These are phyloP conservation scores for Arthrocladium fulminans DNA, from an alignment of 2,329 filamentous ascomycete genomes.

Conservation along the genomic window DNA sequence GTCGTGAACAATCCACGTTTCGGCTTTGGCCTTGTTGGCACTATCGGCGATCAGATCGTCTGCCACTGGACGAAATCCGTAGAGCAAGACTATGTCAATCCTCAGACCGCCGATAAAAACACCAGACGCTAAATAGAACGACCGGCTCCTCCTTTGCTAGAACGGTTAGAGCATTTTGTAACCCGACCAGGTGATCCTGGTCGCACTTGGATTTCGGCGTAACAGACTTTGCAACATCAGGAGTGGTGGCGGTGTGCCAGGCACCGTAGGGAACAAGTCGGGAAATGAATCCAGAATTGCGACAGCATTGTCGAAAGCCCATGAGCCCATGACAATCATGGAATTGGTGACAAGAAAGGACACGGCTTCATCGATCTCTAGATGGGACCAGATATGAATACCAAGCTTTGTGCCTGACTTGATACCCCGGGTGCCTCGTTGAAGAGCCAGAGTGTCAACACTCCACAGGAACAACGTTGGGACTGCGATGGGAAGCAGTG, in stretches of 20 bases:
- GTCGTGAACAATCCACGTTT: constrained; percentile 49
- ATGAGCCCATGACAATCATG: constrained; percentile 59
- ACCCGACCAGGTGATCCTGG: constrained; percentile 46
- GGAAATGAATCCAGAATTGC: constrained; percentile 58
- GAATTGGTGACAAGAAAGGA: constrained; percentile 65
- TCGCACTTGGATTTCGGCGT: constrained; percentile 46
- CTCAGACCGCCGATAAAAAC: constrained; percentile 60
- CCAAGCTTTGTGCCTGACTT: constrained; percentile 58
- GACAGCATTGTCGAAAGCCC: constrained; percentile 60
- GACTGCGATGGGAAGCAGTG: constrained; percentile 50
- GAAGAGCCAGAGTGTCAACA: constrained; percentile 60
- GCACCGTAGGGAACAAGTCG: constrained; percentile 44
- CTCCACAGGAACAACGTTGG: constrained; percentile 64
- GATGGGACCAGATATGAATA: constrained; percentile 51
- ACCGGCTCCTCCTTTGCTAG: constrained; percentile 59
- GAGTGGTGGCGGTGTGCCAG: constrained; percentile 41
- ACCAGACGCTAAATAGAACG: constrained; percentile 63
- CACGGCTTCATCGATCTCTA: constrained; percentile 65
- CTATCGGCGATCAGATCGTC: constrained; percentile 66
- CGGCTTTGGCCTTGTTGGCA: constrained; percentile 42
- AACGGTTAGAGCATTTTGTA: constrained; percentile 51
- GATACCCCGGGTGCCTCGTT: constrained; percentile 64
- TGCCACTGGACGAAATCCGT: constrained; percentile 64
- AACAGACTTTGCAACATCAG: constrained; percentile 47
- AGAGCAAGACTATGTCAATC: constrained; percentile 60